phyloP scores from a whole-genome alignment of 1,284 basidiomycete genomes.

The Ceratobasidium papillatum region DNA sequence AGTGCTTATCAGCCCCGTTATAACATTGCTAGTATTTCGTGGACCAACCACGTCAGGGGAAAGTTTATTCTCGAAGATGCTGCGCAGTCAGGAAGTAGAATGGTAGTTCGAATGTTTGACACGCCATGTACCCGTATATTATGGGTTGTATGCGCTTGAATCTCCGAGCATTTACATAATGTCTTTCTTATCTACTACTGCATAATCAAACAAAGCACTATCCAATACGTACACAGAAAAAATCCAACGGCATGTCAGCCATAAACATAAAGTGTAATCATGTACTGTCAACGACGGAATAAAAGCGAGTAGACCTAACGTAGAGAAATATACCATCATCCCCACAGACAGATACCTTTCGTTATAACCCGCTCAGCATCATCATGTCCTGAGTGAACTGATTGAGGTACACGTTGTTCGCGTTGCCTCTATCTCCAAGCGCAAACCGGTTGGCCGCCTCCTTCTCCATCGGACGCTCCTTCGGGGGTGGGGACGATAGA shows the following conservation, averaged over 20 bases:
- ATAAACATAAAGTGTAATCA: constrained; percentile 5
- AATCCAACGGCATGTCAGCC: not conserved
- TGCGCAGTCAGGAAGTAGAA: constrained; percentile 3
- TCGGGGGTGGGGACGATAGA: constrained; percentile 18
- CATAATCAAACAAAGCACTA: not conserved
- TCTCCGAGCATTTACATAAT: too few relatives aligned
- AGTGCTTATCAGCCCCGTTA: not conserved
- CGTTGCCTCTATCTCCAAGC: constrained; percentile 17
- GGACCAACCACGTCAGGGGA: constrained; percentile 14
- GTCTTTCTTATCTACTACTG: not conserved
- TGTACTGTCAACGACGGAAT: not conserved
- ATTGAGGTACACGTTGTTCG: constrained; percentile 14
- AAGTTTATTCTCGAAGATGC: constrained; percentile 4
- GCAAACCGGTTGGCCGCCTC: not conserved
- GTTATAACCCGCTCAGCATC: constrained; percentile 36
- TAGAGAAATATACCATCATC: not conserved
- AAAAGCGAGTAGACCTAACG: not conserved
- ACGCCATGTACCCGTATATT: too few relatives aligned
- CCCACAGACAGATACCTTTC: not conserved
- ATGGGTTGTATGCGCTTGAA: too few relatives aligned
- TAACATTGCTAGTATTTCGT: constrained; percentile 10
- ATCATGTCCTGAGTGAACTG: constrained; percentile 36
- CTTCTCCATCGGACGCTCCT: constrained; percentile 28
- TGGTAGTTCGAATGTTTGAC: too few relatives aligned
- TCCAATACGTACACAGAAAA: constrained; percentile 23